Evolutionary conservation across 2,329 filamentous ascomycete genomes (phyloP).

Genomic region (Talaromyces amestolkiae): DNA sequence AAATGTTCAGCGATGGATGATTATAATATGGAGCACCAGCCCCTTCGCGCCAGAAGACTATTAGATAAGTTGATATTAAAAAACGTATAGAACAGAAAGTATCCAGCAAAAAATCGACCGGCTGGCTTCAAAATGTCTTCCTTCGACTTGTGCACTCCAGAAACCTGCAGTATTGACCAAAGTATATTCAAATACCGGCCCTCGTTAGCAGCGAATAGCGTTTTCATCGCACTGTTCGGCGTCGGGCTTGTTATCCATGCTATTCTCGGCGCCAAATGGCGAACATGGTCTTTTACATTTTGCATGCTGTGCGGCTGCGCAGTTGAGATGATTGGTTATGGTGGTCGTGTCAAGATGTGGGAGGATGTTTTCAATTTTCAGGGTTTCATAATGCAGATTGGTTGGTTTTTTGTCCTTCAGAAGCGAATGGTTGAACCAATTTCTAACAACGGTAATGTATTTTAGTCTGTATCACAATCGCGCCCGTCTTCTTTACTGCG

Average conservation of each 20-base stretch:
- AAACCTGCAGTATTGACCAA: background rate
- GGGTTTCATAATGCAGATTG: slow-evolving; percentile 63
- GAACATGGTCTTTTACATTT: slow-evolving; percentile 44
- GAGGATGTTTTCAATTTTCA: slow-evolving; percentile 58
- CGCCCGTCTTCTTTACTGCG: slow-evolving; percentile 50
- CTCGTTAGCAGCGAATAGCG: slow-evolving; percentile 37
- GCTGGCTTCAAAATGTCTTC: slow-evolving; percentile 4
- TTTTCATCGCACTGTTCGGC: slow-evolving; percentile 46
- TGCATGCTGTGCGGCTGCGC: slow-evolving; percentile 57
- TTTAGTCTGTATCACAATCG: slow-evolving; percentile 33
- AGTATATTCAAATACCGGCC: slow-evolving; percentile 9
- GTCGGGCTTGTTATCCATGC: slow-evolving; percentile 41
- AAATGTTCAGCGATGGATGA: background rate
- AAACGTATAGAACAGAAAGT: background rate
- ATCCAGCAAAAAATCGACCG: background rate
- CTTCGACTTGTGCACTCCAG: slow-evolving; percentile 3
- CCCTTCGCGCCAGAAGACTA: background rate
- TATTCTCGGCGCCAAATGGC: slow-evolving; percentile 36
- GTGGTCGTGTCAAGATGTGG: slow-evolving; percentile 57
- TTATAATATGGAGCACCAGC: background rate
- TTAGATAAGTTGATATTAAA: background rate
- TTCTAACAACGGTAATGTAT: background rate
- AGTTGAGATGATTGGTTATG: slow-evolving; percentile 62
- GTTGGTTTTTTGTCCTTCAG: slow-evolving; percentile 54
- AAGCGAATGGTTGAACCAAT: slow-evolving; percentile 33